Evolutionary conservation across 495 filamentous ascomycete genomes (phyloP).

Genomic region (Podospora tetraspora): DNA sequence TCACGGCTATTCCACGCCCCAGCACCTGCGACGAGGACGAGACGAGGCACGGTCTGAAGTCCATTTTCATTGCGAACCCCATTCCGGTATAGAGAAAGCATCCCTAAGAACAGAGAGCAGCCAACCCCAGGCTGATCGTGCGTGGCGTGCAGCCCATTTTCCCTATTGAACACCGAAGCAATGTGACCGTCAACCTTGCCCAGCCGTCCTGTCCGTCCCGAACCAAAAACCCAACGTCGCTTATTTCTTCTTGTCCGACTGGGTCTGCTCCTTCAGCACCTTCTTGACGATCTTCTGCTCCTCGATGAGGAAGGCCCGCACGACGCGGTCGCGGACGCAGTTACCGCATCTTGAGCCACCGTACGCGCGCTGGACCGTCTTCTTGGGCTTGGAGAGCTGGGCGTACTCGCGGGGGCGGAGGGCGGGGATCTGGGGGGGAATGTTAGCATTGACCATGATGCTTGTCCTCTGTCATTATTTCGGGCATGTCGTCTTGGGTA

Average conservation of each 20-base stretch:
- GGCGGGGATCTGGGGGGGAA: conserved; percentile 68
- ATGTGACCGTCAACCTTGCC: conserved; percentile 40
- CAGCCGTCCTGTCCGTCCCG: conserved; percentile 23
- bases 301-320: conserved; percentile 97
- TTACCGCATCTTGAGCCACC: conserved; percentile 96
- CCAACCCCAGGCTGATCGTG: conserved; percentile 36
- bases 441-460: conserved; percentile 4
- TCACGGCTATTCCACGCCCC: neutral
- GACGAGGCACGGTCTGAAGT: conserved; percentile 29
- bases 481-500: neutral
- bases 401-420: conserved; percentile 97
- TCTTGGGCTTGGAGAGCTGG: conserved; percentile 92
- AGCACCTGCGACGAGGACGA: neutral
- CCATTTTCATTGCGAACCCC: conserved; percentile 37
- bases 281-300: conserved; percentile 99
- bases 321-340: conserved; percentile 96
- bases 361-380: conserved; percentile 97
- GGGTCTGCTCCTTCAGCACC: conserved; percentile 80
- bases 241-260: conserved; percentile 70
- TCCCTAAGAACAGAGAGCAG: conserved; percentile 42
- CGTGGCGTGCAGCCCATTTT: conserved; percentile 43
- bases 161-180: conserved; percentile 49
- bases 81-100: conserved; percentile 40
- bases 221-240: conserved; percentile 23
- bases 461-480: neutral